phyloP scores from a whole-genome alignment of 306 rosid species.

The Cucurbita moschata region DNA sequence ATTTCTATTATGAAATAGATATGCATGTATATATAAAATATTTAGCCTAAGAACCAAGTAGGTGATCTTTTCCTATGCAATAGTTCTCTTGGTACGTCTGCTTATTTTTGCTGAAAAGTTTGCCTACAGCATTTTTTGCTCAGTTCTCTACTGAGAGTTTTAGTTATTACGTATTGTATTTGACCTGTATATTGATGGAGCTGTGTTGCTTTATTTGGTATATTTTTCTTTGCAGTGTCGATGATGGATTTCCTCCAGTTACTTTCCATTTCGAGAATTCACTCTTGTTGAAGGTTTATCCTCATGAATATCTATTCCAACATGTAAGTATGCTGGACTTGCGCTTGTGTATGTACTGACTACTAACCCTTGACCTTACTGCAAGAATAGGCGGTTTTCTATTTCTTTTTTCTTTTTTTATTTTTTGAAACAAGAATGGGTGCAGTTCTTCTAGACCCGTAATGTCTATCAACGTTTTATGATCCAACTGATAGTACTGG shows the following conservation, averaged over 20 bases:
- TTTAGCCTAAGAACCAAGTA: not conserved
- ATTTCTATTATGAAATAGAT: not conserved
- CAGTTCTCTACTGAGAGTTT: not conserved
- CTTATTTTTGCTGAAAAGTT: not conserved
- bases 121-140: not conserved
- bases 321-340: conserved; percentile 44
- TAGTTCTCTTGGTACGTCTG: not conserved
- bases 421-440: no score
- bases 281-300: conserved; percentile 79
- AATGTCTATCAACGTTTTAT: not conserved
- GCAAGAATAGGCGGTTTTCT: not conserved
- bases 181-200: conserved; percentile 6
- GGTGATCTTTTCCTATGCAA: not conserved
- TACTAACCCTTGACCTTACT: not conserved
- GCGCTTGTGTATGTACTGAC: not conserved
- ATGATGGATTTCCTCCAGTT: conserved; percentile 80
- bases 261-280: conserved; percentile 71
- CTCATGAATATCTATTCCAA: conserved; percentile 73
- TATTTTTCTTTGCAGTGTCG: conserved; percentile 50
- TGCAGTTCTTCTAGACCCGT: not conserved
- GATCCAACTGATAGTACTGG: not conserved
- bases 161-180: not conserved
- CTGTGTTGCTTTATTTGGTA: conserved; percentile 3
- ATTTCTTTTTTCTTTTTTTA: no score
- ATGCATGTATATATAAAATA: not conserved